Evolutionary conservation across 208 protist genomes (phyloP).

Genomic region (Leishmania mexicana): DNA sequence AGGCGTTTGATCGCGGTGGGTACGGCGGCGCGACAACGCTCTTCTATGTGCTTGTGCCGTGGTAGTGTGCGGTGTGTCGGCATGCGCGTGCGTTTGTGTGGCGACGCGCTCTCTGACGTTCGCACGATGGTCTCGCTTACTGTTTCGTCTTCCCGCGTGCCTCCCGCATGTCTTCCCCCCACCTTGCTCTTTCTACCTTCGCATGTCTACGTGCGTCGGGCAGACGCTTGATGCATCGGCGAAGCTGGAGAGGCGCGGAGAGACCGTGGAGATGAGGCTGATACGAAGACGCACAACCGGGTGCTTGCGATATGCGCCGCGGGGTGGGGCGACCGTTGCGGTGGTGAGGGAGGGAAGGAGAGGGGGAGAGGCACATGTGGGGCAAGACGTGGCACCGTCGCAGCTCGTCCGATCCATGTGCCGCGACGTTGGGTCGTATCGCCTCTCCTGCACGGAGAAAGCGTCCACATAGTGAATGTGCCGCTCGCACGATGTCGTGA

Average conservation of each 20-base stretch:
- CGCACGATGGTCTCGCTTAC: too few species aligned
- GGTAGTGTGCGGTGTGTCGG: not conserved
- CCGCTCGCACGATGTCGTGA: not conserved
- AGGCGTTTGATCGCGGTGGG: not conserved
- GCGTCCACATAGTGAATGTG: not conserved
- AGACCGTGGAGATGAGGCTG: too few species aligned
- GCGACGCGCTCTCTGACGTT: not conserved
- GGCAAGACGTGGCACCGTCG: not conserved
- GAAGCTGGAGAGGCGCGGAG: not conserved
- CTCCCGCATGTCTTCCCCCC: not conserved
- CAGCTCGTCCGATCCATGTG: too few species aligned
- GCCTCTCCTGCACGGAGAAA: not conserved
- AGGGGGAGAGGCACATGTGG: not conserved
- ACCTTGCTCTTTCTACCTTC: not conserved
- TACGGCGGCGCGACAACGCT: not conserved
- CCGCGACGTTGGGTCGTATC: not conserved
- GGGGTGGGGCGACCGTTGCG: not conserved
- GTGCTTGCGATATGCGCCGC: not conserved
- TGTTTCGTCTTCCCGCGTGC: too few species aligned
- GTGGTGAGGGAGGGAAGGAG: not conserved
- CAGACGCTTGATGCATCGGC: not conserved
- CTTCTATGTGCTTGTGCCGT: not conserved
- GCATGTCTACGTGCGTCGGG: not conserved
- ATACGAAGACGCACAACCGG: not conserved
- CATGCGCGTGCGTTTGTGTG: not conserved